Base-by-base conservation (phyloP, 805 yeast species). In the Cyberlindnera petersonii region DNA sequence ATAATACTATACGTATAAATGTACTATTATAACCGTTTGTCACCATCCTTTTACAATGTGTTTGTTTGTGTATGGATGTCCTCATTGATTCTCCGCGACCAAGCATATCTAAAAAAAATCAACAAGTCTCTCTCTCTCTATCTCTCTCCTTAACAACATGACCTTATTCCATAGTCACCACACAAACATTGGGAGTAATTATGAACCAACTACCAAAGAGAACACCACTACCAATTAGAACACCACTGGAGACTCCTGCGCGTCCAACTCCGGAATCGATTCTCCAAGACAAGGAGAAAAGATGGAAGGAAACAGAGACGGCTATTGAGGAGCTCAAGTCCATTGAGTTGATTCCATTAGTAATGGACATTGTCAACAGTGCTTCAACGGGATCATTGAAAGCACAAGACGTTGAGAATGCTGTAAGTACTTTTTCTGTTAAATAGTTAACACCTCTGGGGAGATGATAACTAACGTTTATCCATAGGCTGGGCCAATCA, bases 341-440 rank as follows among this genome's bases (percentile, higher is more conserved):
- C 11, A 49, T 64, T 28, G 72, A 69, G 28, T 43, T 69, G 14
- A 42, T 69, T 3, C 72, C 74, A 2, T 33, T 68, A 23, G 50
- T 69, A 6, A 43, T 69, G 40, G 73, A 68, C 31, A 49, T 65
- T 16, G 53, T 69, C 6, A 72, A 68, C 33, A 63, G 58, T 33
- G 59, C 69, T 9, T 61, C 65, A 31, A 46, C 55, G 2, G 73
- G 72, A 0, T 58, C 61, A 37, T 49, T 68, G 2, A 43, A 66
- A n/a, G 69, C 72, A 0, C 66, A 66, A 37, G 74, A 69, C 35
- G 63, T 65, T 27, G 69, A 64, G 23, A 68, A 66, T 46, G 63
- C 69, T 6, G 68, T 65, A 49, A 31, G 66, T 56, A n/a, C n/a
- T n/a, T n/a, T n/a, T n/a, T n/a, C n/a, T n/a, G n/a, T n/a, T n/a